Percentiles rank a stretch among this genome's conserved stretches.
phyloP scores from a whole-genome alignment of 306 rosid species.

The Cercis canadensis region DNA sequence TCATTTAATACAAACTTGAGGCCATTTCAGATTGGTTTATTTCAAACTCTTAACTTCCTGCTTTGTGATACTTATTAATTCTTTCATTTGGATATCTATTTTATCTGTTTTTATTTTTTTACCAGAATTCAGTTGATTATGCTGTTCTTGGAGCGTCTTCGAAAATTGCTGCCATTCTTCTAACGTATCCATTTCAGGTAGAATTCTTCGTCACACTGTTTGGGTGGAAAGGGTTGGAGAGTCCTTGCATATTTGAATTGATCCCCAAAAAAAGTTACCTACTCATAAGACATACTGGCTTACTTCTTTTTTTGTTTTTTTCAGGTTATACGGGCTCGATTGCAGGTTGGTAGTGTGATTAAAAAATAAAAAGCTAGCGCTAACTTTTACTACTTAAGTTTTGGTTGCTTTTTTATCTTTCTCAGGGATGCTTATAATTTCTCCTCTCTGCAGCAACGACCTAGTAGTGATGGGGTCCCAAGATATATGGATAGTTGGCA shows the following conservation, averaged over 20 bases:
- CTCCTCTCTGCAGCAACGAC: constrained; percentile 79
- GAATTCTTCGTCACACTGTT: constrained; percentile 18
- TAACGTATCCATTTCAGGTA: constrained; percentile 95
- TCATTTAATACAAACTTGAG: too few species aligned
- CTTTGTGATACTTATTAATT: too few species aligned
- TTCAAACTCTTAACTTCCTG: too few species aligned
- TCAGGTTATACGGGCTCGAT: constrained; percentile 52
- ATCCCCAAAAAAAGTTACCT: constrained; percentile 32
- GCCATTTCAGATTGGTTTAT: too few species aligned
- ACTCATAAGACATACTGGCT: constrained; percentile 28
- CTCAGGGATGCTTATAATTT: constrained; percentile 33
- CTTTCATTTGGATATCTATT: constrained; percentile 2
- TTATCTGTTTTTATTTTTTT: not conserved
- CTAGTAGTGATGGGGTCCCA: constrained; percentile 70
- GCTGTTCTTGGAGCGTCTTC: constrained; percentile 88
- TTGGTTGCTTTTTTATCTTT: constrained; percentile 28
- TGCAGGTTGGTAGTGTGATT: constrained; percentile 48
- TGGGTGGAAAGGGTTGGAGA: constrained; percentile 33
- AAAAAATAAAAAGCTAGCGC: constrained; percentile 18
- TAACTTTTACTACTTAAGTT: constrained; percentile 19
- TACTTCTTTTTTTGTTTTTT: too few species aligned
- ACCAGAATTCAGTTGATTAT: constrained; percentile 82
- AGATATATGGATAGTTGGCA: constrained; percentile 60
- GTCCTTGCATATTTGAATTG: constrained; percentile 37
- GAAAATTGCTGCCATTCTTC: constrained; percentile 70